These are phyloP conservation scores for Ganoderma sinense DNA, from an alignment of 1,284 basidiomycete genomes.

Conservation along the genomic window DNA sequence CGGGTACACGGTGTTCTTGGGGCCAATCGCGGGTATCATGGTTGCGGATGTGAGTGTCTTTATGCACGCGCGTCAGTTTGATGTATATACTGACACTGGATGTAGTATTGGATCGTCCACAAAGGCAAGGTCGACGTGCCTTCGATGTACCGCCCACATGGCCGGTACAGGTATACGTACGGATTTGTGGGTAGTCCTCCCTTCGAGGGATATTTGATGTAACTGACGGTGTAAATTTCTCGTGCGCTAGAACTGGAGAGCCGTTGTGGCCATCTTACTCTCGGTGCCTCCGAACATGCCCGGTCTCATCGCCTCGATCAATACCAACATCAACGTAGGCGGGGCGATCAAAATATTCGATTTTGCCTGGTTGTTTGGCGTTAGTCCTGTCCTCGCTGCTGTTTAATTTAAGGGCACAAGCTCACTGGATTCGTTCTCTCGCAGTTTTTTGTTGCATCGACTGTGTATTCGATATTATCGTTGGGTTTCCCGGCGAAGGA, in stretches of 20 bases:
- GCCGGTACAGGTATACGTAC: conserved; percentile 68
- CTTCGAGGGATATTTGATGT: not conserved
- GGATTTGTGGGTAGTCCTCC: conserved; percentile 58
- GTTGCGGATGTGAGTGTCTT: conserved; percentile 63
- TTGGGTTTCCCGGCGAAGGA: conserved; percentile 62
- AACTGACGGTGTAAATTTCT: not conserved
- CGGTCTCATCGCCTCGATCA: conserved; percentile 73
- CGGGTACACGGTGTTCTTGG: conserved; percentile 77
- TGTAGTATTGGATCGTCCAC: conserved; percentile 73
- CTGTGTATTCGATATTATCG: conserved; percentile 60
- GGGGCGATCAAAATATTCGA: conserved; percentile 63
- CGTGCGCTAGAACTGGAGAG: conserved; percentile 71
- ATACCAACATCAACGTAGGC: conserved; percentile 61
- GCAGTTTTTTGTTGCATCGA: conserved; percentile 51
- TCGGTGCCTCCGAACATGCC: conserved; percentile 74
- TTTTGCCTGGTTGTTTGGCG: conserved; percentile 76
- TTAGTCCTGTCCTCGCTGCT: conserved; percentile 42
- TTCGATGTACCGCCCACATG: conserved; percentile 73
- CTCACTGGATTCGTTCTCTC: not conserved
- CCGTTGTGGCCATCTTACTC: conserved; percentile 65
- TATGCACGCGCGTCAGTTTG: not conserved
- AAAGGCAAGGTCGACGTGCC: conserved; percentile 70
- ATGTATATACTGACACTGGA: not conserved
- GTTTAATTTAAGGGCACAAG: not conserved
- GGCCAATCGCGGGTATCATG: conserved; percentile 79